Conservation (phyloP, 2,329 filamentous ascomycete species). For the Neonectria hederae region DNA sequence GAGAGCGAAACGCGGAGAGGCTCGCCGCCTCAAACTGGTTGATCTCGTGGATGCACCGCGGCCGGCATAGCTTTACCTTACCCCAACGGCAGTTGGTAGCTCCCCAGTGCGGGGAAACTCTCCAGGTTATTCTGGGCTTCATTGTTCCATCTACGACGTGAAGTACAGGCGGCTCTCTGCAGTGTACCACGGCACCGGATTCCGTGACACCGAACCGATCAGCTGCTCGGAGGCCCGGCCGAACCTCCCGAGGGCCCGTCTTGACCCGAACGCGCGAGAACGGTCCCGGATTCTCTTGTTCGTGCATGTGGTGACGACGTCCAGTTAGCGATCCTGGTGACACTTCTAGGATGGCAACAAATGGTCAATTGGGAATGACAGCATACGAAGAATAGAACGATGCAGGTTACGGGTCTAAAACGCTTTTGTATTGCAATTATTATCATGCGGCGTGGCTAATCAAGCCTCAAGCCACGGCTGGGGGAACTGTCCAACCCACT, state of each 20-base stretch:
- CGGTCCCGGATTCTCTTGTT: neutral
- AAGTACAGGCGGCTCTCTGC: neutral
- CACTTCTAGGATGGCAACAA: neutral
- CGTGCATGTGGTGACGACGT: neutral
- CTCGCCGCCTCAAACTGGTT: neutral
- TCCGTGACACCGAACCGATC: neutral
- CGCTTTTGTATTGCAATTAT: slow-evolving; percentile 18
- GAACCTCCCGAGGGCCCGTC: neutral
- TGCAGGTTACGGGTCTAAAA: slow-evolving; percentile 3
- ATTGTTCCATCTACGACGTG: too few relatives aligned
- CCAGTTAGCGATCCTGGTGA: neutral
- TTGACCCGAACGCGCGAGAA: neutral
- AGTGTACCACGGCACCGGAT: neutral
- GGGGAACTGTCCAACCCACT: slow-evolving; percentile 68
- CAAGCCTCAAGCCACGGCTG: slow-evolving; percentile 43
- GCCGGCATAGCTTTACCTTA: neutral
- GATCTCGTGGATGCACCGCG: neutral
- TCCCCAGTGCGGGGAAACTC: neutral
- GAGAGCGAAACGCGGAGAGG: neutral
- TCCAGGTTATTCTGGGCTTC: neutral
- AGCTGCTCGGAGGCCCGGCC: neutral
- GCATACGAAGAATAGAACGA: neutral
- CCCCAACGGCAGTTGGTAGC: neutral
- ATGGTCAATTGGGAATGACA: neutral
- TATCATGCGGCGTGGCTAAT: slow-evolving; percentile 15